These are phyloP conservation scores for Sporothrix euskadiensis DNA, from an alignment of 2,329 filamentous ascomycete species.

Conservation along the genomic window DNA sequence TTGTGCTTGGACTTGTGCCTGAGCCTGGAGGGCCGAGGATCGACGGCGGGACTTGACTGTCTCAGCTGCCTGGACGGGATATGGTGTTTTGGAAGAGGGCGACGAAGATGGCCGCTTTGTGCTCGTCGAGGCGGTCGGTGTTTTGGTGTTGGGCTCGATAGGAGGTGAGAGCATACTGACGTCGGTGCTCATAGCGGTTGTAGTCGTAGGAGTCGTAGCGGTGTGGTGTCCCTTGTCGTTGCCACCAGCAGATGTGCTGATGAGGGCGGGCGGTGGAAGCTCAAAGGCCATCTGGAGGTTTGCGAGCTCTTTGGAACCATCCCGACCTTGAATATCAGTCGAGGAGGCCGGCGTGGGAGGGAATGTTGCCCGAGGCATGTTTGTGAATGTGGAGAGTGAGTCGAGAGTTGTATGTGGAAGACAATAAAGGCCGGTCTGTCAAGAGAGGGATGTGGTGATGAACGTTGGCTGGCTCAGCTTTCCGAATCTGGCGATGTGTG, in stretches of 20 bases:
- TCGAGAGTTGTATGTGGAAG: too few relatives aligned
- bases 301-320: constrained; percentile 61
- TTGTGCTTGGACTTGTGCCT: constrained; percentile 17
- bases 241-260: constrained; percentile 39
- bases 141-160: constrained; percentile 27
- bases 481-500: neutral
- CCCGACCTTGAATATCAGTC: constrained; percentile 74
- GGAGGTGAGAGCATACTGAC: constrained; percentile 41
- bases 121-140: neutral
- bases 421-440: too few relatives aligned
- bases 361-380: constrained; percentile 65
- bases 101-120: constrained; percentile 7
- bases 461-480: neutral
- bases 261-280: constrained; percentile 73
- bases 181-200: constrained; percentile 34
- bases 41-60: constrained; percentile 55
- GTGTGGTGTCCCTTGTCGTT: constrained; percentile 32
- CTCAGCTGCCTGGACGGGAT: constrained; percentile 41
- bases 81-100: constrained; percentile 20
- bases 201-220: constrained; percentile 32
- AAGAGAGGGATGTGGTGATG: neutral
- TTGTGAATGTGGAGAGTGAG: neutral
- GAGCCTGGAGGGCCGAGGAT: constrained; percentile 42
- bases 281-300: constrained; percentile 69
- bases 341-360: constrained; percentile 79